Conservation (phyloP, 768 basidiomycete species). For the Chalciporus pseudorubinellus region DNA sequence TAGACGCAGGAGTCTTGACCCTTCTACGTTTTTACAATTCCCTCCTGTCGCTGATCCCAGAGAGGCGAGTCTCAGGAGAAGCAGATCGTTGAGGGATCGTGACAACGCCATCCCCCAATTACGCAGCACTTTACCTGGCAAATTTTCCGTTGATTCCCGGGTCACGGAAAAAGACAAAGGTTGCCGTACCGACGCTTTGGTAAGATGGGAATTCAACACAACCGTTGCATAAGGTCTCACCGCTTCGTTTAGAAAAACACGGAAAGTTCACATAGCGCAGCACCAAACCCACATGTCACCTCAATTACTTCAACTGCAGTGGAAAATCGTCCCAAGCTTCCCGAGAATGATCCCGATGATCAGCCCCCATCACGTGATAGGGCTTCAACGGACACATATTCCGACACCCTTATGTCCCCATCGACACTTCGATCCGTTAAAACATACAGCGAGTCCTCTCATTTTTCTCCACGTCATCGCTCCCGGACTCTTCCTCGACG, state of each 20-base stretch:
- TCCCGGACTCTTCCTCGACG: neutral
- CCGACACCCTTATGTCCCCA: neutral
- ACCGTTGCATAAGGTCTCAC: constrained; percentile 1
- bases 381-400: neutral
- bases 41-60: neutral
- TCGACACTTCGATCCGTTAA: neutral
- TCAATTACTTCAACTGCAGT: neutral
- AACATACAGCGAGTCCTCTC: neutral
- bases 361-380: neutral
- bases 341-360: neutral
- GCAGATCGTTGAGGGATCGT: constrained; percentile 28
- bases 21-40: constrained; percentile 1
- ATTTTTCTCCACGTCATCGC: neutral
- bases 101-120: neutral
- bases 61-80: constrained; percentile 23
- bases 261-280: neutral
- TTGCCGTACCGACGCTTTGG: neutral
- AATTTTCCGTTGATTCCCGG: neutral
- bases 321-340: neutral
- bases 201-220: constrained; percentile 1
- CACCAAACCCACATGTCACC: too few relatives aligned
- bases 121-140: neutral
- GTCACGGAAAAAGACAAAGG: neutral
- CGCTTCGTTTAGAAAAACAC: neutral
- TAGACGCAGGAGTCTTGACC: constrained; percentile 19